Evolutionary conservation across 2,329 filamentous ascomycete species (phyloP).

Genomic region (Xylogone sp.): DNA sequence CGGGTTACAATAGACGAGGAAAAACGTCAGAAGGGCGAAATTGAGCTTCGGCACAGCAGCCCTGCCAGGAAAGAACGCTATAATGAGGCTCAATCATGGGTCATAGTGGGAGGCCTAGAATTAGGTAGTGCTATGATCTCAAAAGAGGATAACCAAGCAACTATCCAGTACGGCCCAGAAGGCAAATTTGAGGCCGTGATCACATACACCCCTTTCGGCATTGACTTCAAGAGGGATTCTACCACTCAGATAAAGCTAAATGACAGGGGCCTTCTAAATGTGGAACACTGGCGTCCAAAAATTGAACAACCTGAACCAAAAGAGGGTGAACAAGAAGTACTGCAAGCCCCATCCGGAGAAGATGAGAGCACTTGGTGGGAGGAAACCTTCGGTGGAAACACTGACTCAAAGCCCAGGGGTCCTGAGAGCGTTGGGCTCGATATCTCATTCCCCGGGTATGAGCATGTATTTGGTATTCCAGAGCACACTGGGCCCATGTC

Average conservation of each 20-base stretch:
- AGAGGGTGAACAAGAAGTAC: conserved; percentile 36
- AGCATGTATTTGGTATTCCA: conserved; percentile 90
- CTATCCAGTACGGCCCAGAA: conserved; percentile 74
- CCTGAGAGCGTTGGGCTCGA: conserved; percentile 90
- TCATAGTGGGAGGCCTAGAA: conserved; percentile 76
- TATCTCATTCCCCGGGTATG: conserved; percentile 87
- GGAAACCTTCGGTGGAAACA: conserved; percentile 91
- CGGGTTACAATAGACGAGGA: conserved; percentile 90
- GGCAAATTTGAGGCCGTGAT: conserved; percentile 79
- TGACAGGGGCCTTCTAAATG: conserved; percentile 80
- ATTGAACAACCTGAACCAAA: conserved; percentile 50
- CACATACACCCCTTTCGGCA: conserved; percentile 73
- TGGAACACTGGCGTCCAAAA: conserved; percentile 95
- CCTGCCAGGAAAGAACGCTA: conserved; percentile 87
- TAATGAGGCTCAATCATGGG: conserved; percentile 85
- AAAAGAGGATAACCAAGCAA: conserved; percentile 64
- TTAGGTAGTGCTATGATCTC: conserved; percentile 68
- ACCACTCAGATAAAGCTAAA: conserved; percentile 84
- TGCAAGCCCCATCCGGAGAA: conserved; percentile 45
- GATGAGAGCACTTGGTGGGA: conserved; percentile 98
- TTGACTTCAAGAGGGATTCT: conserved; percentile 85
- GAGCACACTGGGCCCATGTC: conserved; percentile 88
- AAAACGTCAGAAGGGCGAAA: conserved; percentile 81
- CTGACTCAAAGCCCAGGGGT: conserved; percentile 89
- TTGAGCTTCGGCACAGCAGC: conserved; percentile 82